These are phyloP conservation scores for Podaxis pistillaris DNA, from an alignment of 768 basidiomycete species.

Conservation along the genomic window DNA sequence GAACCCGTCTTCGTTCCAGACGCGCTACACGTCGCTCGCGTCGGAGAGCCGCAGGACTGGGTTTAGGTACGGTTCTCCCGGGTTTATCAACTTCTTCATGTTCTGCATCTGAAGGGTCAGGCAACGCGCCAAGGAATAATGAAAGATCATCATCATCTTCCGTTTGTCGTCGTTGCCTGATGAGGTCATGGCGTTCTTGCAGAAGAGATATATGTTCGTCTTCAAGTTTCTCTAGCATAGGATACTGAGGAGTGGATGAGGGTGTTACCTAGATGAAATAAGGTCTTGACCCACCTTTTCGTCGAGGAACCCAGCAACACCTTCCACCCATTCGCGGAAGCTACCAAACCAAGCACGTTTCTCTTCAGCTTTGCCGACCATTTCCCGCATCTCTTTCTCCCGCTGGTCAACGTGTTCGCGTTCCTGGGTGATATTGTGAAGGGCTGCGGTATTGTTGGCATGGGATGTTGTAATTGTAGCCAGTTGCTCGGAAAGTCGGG, in stretches of 20 bases:
- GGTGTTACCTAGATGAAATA: constrained; percentile 9
- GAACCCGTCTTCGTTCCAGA: constrained; percentile 47
- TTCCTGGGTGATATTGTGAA: constrained; percentile 60
- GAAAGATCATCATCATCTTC: constrained; percentile 85
- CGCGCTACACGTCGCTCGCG: constrained; percentile 63
- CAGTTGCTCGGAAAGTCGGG: constrained; percentile 59
- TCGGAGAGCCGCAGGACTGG: constrained; percentile 43
- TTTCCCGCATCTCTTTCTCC: constrained; percentile 70
- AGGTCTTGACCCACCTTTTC: constrained; percentile 60
- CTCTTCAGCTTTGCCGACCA: constrained; percentile 71
- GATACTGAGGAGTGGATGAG: constrained; percentile 51
- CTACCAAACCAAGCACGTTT: constrained; percentile 81
- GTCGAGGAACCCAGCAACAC: constrained; percentile 81
- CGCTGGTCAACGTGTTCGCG: constrained; percentile 60
- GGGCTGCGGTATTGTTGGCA: constrained; percentile 52
- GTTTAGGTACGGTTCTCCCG: constrained; percentile 47
- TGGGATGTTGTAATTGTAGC: constrained; percentile 67
- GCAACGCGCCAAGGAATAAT: constrained; percentile 58
- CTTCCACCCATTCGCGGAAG: constrained; percentile 81
- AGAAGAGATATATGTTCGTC: constrained; percentile 71
- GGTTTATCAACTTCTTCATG: constrained; percentile 59
- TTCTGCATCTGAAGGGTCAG: constrained; percentile 17
- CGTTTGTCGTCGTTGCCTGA: constrained; percentile 58
- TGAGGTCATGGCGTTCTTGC: constrained; percentile 70
- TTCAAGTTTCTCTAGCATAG: constrained; percentile 74